Evolutionary conservation across 371 early-diverging fungal species (phyloP), one percentile per base, ranked within the genome.

Genomic region (Apophysomyces sp.): DNA sequence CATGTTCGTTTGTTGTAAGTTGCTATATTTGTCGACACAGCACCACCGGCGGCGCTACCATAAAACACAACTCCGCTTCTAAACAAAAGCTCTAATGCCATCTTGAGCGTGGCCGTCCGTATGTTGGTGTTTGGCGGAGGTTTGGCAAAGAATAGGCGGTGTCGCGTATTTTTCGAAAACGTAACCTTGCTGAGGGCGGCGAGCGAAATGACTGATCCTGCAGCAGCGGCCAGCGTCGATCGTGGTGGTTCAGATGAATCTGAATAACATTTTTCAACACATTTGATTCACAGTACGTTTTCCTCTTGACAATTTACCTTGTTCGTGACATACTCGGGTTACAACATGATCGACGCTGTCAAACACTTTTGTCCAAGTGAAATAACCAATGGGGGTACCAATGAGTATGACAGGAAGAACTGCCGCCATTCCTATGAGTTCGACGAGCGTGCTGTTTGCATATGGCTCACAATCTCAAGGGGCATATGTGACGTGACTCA

Each of bases 91-190:
- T 80, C 77, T 11, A 71, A 32, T 3, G 69, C 77, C 49, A 76
- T 41, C 51, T 80, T 76, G 16, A 73, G 40, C 4, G 80, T 74
- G 6, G 61, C 75, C 15, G 71, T 40, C 1, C 77, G 66, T 13
- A 80, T 67, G 57, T 76, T 69, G 3, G 72, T 40, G 21, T 71
- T 65, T 1, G 68, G 65, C 26, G 80, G 72, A 24, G 73, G 69
- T 57, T 72, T 68, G 13, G 71, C 80, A 36, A 80, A 80, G 58
- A 80, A 80, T 0, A 80, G 39, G 18, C 77, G 57, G 36, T 76
- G 71, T 34, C 77, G 64, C n/a, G 75, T 74, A 18, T 58, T 41
- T 28, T 63, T 53, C 9, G 65, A 59, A 54, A 79, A 76, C 44
- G 58, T 57, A 4, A 59, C 21, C 60, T 74, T 79, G 18, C 66